Conservation (phyloP, 768 basidiomycete species). For the Panaeolus papilionaceus region DNA sequence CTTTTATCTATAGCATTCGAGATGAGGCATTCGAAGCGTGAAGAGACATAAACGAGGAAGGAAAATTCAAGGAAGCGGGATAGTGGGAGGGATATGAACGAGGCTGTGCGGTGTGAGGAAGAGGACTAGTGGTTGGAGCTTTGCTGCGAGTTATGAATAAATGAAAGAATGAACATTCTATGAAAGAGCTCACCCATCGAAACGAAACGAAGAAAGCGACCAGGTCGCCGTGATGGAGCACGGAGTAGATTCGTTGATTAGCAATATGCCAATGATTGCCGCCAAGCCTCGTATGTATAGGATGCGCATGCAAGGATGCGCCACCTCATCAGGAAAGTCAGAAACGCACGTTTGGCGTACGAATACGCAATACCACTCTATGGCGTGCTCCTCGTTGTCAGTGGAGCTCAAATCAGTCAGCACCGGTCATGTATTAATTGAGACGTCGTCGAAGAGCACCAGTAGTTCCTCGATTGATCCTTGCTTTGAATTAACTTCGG, state of each 20-base stretch:
- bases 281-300: neutral
- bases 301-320: conserved; percentile 6
- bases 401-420: neutral
- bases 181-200: neutral
- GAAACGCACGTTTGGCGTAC: neutral
- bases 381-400: neutral
- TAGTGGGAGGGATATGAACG: conserved; percentile 5
- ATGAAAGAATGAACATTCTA: neutral
- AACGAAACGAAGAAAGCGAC: neutral
- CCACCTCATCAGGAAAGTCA: conserved; percentile 6
- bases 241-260: neutral
- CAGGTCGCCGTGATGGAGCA: neutral
- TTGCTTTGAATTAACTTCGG: conserved; percentile 9
- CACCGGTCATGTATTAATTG: neutral
- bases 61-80: neutral
- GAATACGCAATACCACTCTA: neutral
- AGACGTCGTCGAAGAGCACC: neutral
- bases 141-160: neutral
- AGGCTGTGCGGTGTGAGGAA: conserved; percentile 5
- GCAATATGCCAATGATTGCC: neutral
- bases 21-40: neutral
- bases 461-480: conserved; percentile 11
- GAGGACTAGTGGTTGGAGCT: neutral
- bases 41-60: neutral
- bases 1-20: neutral